Evolutionary conservation across 805 yeast species (phyloP), one percentile per base, ranked within the genome.

Genomic region (Candida suzukii): DNA sequence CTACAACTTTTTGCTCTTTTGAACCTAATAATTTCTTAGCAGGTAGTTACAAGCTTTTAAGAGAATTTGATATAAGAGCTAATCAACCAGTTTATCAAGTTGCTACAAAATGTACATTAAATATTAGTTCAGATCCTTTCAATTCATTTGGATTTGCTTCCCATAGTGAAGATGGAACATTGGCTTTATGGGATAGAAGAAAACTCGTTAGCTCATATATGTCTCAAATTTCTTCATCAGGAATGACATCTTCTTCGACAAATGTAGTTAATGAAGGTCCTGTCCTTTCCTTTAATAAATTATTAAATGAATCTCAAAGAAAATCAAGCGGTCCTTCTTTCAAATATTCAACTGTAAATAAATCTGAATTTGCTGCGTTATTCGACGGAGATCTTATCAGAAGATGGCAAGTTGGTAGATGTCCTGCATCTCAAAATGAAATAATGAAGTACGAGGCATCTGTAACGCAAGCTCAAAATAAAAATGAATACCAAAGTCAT

Each of bases 111-210:
- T 75, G 85, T 44, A 78, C 88, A 0, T 69, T 76, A 50, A 83
- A 83, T 17, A 70, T 90, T 36, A 69, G 75, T 9, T 66, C 80
- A 25, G 90, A 86, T 54, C 91, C 84, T 3, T 77, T 77, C 53
- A 78, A 80, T 52, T 71, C 71, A 12, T 72, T 76, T 58, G 70
- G 75, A 46, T 86, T 90, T 58, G 77, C 87, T 16, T 80, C 95
- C 0, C 76, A 76, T 47, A 77, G 86, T 39, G 96, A 88, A 50
- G 91, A 85, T 53, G 95, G 96, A 2, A 76, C 93, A 0, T 63
- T 88, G 38, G 81, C 91, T 0, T 68, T 90, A 8, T 90, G 90
- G 86, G 95, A 85, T 57, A 70, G 87, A 47, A 67, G 95, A 48
- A 80, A 73, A 48, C 56, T 85, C 36, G 58, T 50, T 2, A 51